Evolutionary conservation across 2,329 filamentous ascomycete genomes (phyloP), one percentile per base, ranked within the genome.

Genomic region (Incumbomyces delicatus): DNA sequence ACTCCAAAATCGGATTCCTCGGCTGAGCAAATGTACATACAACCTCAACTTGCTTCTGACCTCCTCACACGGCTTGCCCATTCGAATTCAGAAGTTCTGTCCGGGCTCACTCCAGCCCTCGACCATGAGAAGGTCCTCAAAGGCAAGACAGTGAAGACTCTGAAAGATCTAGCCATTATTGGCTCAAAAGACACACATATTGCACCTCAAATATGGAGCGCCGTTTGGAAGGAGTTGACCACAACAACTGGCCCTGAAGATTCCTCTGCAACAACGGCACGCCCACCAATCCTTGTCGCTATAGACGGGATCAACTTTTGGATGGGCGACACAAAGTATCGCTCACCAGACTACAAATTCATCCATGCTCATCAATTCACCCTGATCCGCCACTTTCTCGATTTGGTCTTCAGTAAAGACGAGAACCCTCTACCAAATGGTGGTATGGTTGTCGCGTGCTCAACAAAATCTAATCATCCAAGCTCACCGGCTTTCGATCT

Each of bases 331-430:
- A 87, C 82, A 52, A 78, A 77, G 37, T 98, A 96, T 71, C 78
- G 83, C 53, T 77, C 77, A 52, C 71, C 83, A 1, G 72, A 83
- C 18, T 84, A 78, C 58, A 76, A 86, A 52, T 73, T 73, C 12
- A 83, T 98, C 53, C 92, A 98, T 70, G 76, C 88, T 22, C 87
- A 94, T 66, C 85, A 96, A 59, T 75, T 98, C 27, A 73, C 77
- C 18, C 72, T 95, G 17, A 72, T 94, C 44, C 75, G 80, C 47
- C 76, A 85, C 55, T 94, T 94, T 65, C 66, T 84, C 50, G 79
- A 84, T 43, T 76, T 84, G 47, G 74, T 96, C 22, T 76, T 76
- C 22, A 83, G 83, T 48, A 55, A 57, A 16, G 18, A 17, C 20
- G 70, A 83, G 39, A 68, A 73, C 20, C 49, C 63, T 0, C 64